Evolutionary conservation across 176 grass and related monocot species (phyloP).

Genomic region (Cenchrus americanus): DNA sequence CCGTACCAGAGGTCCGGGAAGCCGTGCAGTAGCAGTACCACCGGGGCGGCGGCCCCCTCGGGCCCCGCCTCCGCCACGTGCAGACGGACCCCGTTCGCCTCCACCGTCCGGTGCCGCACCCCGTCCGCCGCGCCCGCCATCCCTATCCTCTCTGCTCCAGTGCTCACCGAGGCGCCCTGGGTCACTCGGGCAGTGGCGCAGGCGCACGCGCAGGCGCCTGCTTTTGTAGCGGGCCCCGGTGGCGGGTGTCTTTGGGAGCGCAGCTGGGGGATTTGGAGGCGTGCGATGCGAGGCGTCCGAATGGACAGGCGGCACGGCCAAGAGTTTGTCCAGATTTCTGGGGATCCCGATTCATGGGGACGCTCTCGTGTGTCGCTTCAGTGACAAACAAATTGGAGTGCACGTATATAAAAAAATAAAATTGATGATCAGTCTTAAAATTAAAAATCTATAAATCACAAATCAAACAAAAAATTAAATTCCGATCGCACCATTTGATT

Average conservation of each 20-base stretch:
- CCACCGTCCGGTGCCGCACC: slow-evolving; percentile 67
- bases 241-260: not conserved
- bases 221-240: not conserved
- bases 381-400: too few relatives aligned
- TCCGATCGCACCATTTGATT: too few relatives aligned
- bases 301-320: too few relatives aligned
- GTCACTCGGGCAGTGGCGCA: too few relatives aligned
- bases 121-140: slow-evolving; percentile 36
- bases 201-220: not conserved
- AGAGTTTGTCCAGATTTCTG: too few relatives aligned
- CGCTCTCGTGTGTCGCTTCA: too few relatives aligned
- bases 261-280: not conserved
- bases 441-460: too few relatives aligned
- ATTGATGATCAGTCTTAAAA: too few relatives aligned
- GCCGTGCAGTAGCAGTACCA: slow-evolving; percentile 69
- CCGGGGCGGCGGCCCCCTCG: slow-evolving; percentile 33
- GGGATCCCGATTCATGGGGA: too few relatives aligned
- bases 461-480: too few relatives aligned
- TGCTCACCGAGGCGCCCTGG: not conserved
- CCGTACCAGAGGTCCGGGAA: slow-evolving; percentile 94
- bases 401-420: too few relatives aligned
- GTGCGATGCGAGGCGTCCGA: not conserved
- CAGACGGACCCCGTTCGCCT: slow-evolving; percentile 55
- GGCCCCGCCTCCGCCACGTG: slow-evolving; percentile 79
- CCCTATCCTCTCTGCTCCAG: not conserved